These are phyloP conservation scores for Plasmodium sp. DNA, from an alignment of 169 alveolate species.

Conservation along the genomic window DNA sequence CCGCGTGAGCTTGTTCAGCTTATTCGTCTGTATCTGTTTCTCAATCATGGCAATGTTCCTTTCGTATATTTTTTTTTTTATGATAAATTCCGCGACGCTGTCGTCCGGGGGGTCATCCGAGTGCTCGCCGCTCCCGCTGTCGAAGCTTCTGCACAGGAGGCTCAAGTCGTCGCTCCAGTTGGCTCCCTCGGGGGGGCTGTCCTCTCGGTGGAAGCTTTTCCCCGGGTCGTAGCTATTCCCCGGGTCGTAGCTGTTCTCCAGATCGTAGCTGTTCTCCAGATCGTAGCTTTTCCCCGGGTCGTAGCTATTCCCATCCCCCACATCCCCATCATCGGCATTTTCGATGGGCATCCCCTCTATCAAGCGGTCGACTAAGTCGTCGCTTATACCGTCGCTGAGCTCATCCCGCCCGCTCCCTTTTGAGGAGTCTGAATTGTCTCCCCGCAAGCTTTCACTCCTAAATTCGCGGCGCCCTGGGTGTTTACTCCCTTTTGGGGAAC, in stretches of 20 bases:
- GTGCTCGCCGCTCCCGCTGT: neutral
- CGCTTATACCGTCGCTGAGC: neutral
- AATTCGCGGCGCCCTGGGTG: neutral
- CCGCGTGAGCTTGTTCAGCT: constrained; percentile 34
- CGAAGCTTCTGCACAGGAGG: neutral
- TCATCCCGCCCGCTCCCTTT: neutral
- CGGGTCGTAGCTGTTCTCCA: too few relatives aligned
- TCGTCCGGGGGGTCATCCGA: neutral
- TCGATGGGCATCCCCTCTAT: neutral
- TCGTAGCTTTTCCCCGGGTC: too few relatives aligned
- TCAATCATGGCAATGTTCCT: constrained; percentile 68
- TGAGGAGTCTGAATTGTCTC: neutral
- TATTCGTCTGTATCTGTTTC: constrained; percentile 33
- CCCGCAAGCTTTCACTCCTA: neutral
- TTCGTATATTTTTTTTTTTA: constrained; percentile 59
- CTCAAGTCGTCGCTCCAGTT: neutral
- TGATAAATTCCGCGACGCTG: neutral
- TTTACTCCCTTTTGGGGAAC: neutral
- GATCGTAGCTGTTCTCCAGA: too few relatives aligned
- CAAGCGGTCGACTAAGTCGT: neutral
- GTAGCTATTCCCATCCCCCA: neutral
- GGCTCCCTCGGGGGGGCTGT: neutral
- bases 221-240: neutral
- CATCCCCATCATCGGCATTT: neutral
- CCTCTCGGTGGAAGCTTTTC: neutral